These are phyloP conservation scores for Phialophora tarda DNA, from an alignment of 2,329 filamentous ascomycete genomes.

Conservation along the genomic window DNA sequence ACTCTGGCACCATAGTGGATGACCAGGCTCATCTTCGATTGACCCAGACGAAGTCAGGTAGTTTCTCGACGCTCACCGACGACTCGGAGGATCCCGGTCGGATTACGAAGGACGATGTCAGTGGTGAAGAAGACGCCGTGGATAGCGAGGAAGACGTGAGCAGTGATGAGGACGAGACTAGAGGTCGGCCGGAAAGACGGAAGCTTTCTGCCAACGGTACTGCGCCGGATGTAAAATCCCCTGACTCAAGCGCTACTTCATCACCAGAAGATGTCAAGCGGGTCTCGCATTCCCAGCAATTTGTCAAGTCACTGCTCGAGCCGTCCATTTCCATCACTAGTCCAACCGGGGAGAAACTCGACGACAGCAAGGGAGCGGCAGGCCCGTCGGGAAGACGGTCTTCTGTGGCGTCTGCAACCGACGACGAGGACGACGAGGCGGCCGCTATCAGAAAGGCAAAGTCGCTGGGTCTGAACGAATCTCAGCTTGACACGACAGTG, in stretches of 20 bases:
- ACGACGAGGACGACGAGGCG: constrained; percentile 71
- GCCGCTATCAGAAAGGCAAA: constrained; percentile 88
- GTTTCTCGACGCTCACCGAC: constrained; percentile 41
- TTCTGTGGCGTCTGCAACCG: constrained; percentile 25
- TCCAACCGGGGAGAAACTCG: constrained; percentile 42
- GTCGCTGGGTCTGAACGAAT: constrained; percentile 79
- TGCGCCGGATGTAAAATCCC: constrained; percentile 43
- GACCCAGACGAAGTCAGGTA: constrained; percentile 41
- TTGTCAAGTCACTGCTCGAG: constrained; percentile 40
- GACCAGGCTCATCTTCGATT: constrained; percentile 30
- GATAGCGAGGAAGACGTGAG: constrained; percentile 47
- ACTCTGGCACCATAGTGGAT: constrained; percentile 28
- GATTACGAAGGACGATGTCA: constrained; percentile 70
- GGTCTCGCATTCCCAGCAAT: constrained; percentile 24
- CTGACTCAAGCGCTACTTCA: constrained; percentile 20
- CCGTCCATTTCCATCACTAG: constrained; percentile 41
- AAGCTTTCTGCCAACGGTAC: constrained; percentile 48
- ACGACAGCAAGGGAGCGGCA: constrained; percentile 46
- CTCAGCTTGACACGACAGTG: constrained; percentile 73
- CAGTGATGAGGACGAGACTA: constrained; percentile 46
- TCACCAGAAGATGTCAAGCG: constrained; percentile 29
- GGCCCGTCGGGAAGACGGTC: constrained; percentile 42
- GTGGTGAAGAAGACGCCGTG: constrained; percentile 54
- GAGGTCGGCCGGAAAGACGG: constrained; percentile 44
- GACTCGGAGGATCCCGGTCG: constrained; percentile 59